phyloP scores from a whole-genome alignment of 2,329 filamentous ascomycete genomes.

The Fusarium transvaalense region DNA sequence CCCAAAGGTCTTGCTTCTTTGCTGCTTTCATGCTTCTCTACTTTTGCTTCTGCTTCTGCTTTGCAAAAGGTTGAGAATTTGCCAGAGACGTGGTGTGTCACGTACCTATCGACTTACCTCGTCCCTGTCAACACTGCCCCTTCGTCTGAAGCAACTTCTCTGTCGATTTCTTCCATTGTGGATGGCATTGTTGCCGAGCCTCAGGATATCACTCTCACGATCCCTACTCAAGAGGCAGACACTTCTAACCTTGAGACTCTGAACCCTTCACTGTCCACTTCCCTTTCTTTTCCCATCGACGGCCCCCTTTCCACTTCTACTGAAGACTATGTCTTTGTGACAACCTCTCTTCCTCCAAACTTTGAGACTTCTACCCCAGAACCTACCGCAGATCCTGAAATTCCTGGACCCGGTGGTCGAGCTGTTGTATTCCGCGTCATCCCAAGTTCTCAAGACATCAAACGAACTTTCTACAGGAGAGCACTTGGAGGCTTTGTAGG shows the following conservation, averaged over 20 bases:
- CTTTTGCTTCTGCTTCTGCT: background rate
- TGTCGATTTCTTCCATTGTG: background rate
- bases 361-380: background rate
- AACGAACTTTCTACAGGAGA: background rate
- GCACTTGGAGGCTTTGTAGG: background rate
- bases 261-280: background rate
- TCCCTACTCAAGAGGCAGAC: background rate
- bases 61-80: background rate
- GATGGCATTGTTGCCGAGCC: background rate
- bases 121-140: background rate
- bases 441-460: background rate
- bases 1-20: background rate
- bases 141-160: background rate
- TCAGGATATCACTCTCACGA: background rate
- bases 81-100: background rate
- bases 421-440: background rate
- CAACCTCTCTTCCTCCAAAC: background rate
- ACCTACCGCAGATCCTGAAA: background rate
- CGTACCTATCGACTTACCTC: conserved; percentile 12
- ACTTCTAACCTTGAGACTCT: background rate
- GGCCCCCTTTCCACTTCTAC: background rate
- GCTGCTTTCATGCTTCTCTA: background rate
- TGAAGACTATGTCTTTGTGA: background rate
- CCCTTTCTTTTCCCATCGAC: background rate
- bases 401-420: too few species aligned